These are phyloP conservation scores for Aspergillus japonicus DNA, from an alignment of 2,329 filamentous ascomycete genomes.

Conservation along the genomic window DNA sequence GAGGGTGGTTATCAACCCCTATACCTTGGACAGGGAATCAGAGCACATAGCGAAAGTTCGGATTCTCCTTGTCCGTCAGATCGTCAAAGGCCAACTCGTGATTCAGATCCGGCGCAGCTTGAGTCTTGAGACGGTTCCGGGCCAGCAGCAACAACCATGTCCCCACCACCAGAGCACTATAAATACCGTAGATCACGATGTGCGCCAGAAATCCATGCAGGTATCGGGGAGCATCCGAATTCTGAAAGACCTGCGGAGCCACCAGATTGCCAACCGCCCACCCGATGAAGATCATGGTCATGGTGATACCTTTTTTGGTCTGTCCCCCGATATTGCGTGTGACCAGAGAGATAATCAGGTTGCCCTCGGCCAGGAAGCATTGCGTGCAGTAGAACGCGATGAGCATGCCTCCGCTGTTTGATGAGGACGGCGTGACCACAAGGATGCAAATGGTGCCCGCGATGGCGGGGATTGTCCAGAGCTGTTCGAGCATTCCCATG, in stretches of 20 bases:
- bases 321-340: conserved; percentile 67
- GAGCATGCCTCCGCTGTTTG: conserved; percentile 62
- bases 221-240: conserved; percentile 14
- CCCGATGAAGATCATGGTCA: conserved; percentile 63
- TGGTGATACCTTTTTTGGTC: conserved; percentile 65
- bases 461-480: conserved; percentile 60
- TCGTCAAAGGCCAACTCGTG: conserved; percentile 19
- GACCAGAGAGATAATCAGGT: conserved; percentile 45
- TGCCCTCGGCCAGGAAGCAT: conserved; percentile 66
- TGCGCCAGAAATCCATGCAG: conserved; percentile 18
- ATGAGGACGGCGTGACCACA: conserved; percentile 54
- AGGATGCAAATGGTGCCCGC: conserved; percentile 68
- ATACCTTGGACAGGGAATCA: no score
- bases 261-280: conserved; percentile 20
- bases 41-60: conserved; percentile 18
- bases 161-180: conserved; percentile 5
- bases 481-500: conserved; percentile 37
- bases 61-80: conserved; percentile 18
- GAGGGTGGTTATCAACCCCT: no score
- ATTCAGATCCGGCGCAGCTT: background rate
- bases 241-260: conserved; percentile 17
- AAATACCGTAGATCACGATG: conserved; percentile 20
- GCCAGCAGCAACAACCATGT: background rate
- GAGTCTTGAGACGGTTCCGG: background rate
- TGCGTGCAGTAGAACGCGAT: conserved; percentile 70